phyloP scores from a whole-genome alignment of 2,329 filamentous ascomycete species.

The Neofusicoccum ribis region DNA sequence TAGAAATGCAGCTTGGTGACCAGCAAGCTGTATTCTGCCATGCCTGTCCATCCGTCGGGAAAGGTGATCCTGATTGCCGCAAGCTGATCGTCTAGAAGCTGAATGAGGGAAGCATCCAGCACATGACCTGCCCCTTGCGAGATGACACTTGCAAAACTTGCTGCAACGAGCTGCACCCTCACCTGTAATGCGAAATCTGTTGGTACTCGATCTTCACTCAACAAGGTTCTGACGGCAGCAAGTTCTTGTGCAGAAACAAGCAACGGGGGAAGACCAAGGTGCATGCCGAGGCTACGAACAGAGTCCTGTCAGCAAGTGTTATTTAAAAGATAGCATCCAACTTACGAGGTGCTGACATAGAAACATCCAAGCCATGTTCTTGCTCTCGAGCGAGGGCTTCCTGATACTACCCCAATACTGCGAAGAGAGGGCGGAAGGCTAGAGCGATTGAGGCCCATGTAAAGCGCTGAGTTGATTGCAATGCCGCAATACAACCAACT shows the following conservation, averaged over 20 bases:
- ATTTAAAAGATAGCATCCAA: background rate
- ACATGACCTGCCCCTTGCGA: conserved; percentile 24
- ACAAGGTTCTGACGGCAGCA: background rate
- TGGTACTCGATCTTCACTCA: conserved; percentile 21
- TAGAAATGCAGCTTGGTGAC: no score
- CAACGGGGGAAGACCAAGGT: no score
- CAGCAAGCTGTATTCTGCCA: conserved; percentile 18
- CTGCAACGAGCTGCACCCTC: conserved; percentile 28
- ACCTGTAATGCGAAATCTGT: conserved; percentile 27
- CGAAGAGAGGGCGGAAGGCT: conserved; percentile 23
- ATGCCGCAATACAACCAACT: conserved; percentile 29
- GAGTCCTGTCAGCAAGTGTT: no score
- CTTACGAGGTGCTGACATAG: conserved; percentile 25
- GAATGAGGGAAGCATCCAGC: conserved; percentile 26
- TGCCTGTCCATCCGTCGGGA: conserved; percentile 24
- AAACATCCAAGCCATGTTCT: conserved; percentile 28
- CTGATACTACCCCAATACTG: conserved; percentile 25
- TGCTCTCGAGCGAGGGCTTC: conserved; percentile 23
- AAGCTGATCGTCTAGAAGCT: conserved; percentile 27
- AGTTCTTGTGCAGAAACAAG: no score
- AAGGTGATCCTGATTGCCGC: conserved; percentile 24
- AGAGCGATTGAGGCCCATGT: conserved; percentile 27
- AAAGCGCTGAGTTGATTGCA: conserved; percentile 28
- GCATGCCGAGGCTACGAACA: no score
- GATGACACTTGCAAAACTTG: conserved; percentile 25